A percentile compares a stretch with the other conserved stretches of the same genome.
Evolutionary conservation across 164 flowering plant species (phyloP).

Genomic region (Umbellularia californica): DNA sequence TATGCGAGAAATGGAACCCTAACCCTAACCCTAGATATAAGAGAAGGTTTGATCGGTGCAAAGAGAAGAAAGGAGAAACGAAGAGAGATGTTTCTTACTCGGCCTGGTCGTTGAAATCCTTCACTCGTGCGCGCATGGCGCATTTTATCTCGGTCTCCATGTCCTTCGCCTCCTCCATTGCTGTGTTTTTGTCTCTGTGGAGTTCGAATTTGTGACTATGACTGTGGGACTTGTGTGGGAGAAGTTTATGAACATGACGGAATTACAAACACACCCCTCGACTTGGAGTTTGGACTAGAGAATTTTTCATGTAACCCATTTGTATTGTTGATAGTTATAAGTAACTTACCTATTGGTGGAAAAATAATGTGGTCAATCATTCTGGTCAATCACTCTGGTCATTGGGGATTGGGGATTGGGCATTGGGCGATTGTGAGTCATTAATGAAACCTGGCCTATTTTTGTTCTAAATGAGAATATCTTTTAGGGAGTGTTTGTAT

Average conservation of each 20-base stretch:
- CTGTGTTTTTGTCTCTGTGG: not conserved
- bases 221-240: not conserved
- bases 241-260: not conserved
- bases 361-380: no score
- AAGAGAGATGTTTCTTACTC: slow-evolving; percentile 34
- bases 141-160: slow-evolving; percentile 38
- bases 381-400: no score
- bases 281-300: no score
- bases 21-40: not conserved
- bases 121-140: slow-evolving; percentile 48
- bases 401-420: no score
- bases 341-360: no score
- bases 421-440: no score
- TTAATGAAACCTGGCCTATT: no score
- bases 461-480: no score
- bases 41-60: not conserved
- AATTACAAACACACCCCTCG: not conserved
- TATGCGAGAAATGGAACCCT: slow-evolving; percentile 1
- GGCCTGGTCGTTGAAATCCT: slow-evolving; percentile 54
- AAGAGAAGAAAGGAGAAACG: not conserved
- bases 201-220: no score
- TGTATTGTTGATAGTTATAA: no score
- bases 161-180: slow-evolving; percentile 11
- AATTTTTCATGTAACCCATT: no score
- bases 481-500: no score